Evolutionary conservation across 2,329 filamentous ascomycete species (phyloP).

Genomic region (Aspergillus terreus): DNA sequence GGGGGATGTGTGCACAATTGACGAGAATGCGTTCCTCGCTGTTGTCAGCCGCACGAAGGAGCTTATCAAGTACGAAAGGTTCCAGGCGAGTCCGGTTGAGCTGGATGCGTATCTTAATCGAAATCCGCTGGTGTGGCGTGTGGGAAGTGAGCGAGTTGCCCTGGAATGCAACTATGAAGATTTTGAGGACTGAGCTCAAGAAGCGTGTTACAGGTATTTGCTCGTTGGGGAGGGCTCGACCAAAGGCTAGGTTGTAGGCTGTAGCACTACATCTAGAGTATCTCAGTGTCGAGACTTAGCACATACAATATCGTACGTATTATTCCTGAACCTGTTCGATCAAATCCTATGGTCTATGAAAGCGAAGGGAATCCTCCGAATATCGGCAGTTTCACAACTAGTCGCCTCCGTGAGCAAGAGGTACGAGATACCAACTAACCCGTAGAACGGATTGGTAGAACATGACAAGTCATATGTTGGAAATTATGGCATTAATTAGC

Average conservation of each 20-base stretch:
- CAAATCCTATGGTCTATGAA: too few relatives aligned
- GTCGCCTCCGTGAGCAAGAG: too few relatives aligned
- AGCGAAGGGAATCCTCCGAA: too few relatives aligned
- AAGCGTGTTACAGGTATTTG: background rate
- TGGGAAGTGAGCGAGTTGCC: constrained; percentile 1
- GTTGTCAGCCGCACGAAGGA: constrained; percentile 1
- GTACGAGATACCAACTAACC: too few relatives aligned
- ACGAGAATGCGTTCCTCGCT: background rate
- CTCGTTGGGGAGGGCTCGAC: background rate
- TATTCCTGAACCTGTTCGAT: too few relatives aligned
- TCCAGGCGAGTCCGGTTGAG: background rate
- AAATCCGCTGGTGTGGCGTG: constrained; percentile 1
- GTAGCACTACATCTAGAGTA: too few relatives aligned
- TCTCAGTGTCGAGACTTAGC: too few relatives aligned
- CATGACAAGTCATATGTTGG: too few relatives aligned
- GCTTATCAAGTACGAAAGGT: constrained; percentile 1
- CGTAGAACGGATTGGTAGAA: too few relatives aligned
- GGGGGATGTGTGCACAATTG: background rate
- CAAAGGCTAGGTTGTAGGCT: background rate
- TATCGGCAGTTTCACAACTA: too few relatives aligned
- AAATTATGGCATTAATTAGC: too few relatives aligned
- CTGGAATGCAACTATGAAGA: background rate
- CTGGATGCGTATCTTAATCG: background rate
- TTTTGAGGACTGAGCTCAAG: background rate
- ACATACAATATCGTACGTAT: too few relatives aligned